A percentile compares a stretch with the other conserved stretches of the same genome.
phyloP scores from a whole-genome alignment of 345 rosid species.

The Ricinus communis region DNA sequence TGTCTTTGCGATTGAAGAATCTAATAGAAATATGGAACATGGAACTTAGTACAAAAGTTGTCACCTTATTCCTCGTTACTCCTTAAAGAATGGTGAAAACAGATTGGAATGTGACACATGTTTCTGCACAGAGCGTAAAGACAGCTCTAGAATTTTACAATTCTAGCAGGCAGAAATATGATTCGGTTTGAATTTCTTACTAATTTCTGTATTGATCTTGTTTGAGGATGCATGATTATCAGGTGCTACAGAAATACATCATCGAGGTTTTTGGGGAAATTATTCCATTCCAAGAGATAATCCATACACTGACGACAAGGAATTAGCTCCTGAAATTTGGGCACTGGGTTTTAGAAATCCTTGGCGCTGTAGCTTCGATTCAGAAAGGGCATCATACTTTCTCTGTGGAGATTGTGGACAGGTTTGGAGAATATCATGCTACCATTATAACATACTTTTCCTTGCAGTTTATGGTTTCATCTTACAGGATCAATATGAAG shows the following conservation, averaged over 20 bases:
- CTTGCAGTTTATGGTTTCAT: neutral
- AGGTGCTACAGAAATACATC: conserved; percentile 34
- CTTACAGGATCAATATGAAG: conserved; percentile 51
- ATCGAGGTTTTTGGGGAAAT: conserved; percentile 61
- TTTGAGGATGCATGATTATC: neutral
- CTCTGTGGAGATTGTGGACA: conserved; percentile 42
- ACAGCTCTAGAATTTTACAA: neutral
- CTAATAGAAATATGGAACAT: too few relatives aligned
- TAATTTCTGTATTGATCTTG: neutral
- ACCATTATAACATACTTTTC: neutral
- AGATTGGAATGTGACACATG: too few relatives aligned
- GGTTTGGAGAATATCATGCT: neutral
- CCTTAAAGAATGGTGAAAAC: too few relatives aligned
- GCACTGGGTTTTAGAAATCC: conserved; percentile 62
- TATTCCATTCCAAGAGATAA: conserved; percentile 67
- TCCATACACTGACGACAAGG: conserved; percentile 52
- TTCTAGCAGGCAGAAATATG: neutral
- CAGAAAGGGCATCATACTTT: conserved; percentile 60
- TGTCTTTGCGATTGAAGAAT: too few relatives aligned
- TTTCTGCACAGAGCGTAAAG: too few relatives aligned
- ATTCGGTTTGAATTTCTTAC: neutral
- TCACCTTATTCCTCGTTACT: too few relatives aligned
- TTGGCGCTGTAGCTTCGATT: conserved; percentile 67
- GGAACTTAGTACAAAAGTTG: too few relatives aligned
- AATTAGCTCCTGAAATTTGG: conserved; percentile 62